These are phyloP conservation scores for Penicillium janthinellum DNA, from an alignment of 2,329 filamentous ascomycete species.

Conservation along the genomic window DNA sequence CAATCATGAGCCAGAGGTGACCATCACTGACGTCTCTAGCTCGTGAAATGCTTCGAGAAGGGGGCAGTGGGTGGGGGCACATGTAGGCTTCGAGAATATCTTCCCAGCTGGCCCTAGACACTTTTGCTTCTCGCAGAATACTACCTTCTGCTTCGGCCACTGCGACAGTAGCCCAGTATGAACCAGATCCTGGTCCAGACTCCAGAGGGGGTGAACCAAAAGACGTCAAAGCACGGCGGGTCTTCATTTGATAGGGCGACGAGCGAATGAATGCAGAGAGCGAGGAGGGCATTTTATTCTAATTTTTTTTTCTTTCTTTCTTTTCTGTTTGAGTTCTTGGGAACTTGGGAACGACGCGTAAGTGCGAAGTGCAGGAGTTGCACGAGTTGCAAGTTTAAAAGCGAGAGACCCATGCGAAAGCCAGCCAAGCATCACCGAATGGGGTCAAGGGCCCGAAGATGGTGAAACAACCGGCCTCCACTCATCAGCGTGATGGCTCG, in stretches of 20 bases:
- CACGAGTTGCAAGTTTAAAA: slow-evolving; percentile 18
- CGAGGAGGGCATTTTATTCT: background rate
- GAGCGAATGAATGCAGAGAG: background rate
- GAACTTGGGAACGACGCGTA: slow-evolving; percentile 30
- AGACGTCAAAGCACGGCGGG: background rate
- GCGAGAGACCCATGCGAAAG: slow-evolving; percentile 15
- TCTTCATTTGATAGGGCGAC: background rate
- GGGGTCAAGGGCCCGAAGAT: slow-evolving; percentile 33
- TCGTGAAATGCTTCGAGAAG: background rate
- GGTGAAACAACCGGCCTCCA: slow-evolving; percentile 32
- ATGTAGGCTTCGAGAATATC: background rate
- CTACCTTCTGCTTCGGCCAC: slow-evolving; percentile 4
- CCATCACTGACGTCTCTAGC: background rate
- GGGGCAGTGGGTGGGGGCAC: background rate
- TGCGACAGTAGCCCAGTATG: background rate
- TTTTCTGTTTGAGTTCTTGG: slow-evolving; percentile 5
- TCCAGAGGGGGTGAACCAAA: too few relatives aligned
- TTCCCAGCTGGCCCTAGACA: background rate
- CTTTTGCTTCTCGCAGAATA: background rate
- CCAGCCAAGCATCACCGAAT: slow-evolving; percentile 21
- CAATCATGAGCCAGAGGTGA: background rate
- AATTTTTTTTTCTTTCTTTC: too few relatives aligned
- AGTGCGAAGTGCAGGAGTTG: slow-evolving; percentile 26
- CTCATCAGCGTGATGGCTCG: background rate
- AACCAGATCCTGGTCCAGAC: background rate